Percentiles rank a stretch among this genome's conserved stretches.
Conservation (phyloP, 2,329 filamentous ascomycete genomes). For the Colletotrichum aenigma region DNA sequence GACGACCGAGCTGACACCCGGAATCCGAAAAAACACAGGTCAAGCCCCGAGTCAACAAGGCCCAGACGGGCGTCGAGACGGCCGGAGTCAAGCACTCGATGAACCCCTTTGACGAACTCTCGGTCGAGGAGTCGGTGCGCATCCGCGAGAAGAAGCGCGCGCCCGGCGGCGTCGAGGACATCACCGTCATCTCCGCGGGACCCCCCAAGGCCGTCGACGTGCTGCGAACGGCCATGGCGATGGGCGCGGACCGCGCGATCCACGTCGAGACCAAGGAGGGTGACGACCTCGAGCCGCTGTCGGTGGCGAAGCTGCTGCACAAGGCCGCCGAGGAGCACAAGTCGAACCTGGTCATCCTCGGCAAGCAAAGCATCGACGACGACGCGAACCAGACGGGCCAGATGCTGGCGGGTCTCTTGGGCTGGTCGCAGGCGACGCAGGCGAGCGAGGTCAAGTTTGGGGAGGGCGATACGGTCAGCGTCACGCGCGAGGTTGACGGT, state of each 20-base stretch:
- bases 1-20: conserved; percentile 1
- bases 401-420: conserved; percentile 92
- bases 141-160: conserved; percentile 85
- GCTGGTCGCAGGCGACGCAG: conserved; percentile 95
- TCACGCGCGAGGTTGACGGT: conserved; percentile 93
- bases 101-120: conserved; percentile 99
- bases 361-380: conserved; percentile 98
- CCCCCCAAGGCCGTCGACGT: conserved; percentile 87
- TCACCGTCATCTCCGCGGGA: conserved; percentile 87
- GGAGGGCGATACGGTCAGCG: conserved; percentile 71
- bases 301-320: conserved; percentile 88
- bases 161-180: conserved; percentile 82
- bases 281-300: conserved; percentile 82
- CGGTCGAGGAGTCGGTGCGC: conserved; percentile 92
- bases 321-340: conserved; percentile 83
- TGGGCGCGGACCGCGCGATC: conserved; percentile 93
- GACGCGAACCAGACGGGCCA: conserved; percentile 95
- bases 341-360: conserved; percentile 89
- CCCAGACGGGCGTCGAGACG: conserved; percentile 87
- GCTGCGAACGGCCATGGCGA: conserved; percentile 95
- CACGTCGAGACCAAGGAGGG: conserved; percentile 82
- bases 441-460: conserved; percentile 83
- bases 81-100: conserved; percentile 95
- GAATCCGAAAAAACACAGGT: conserved; percentile 48
- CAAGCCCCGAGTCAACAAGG: conserved; percentile 73